A percentile compares a stretch with the other conserved stretches of the same genome.
phyloP scores from a whole-genome alignment of 352 stramenopile genomes.

The Phytopythium kandeliae region DNA sequence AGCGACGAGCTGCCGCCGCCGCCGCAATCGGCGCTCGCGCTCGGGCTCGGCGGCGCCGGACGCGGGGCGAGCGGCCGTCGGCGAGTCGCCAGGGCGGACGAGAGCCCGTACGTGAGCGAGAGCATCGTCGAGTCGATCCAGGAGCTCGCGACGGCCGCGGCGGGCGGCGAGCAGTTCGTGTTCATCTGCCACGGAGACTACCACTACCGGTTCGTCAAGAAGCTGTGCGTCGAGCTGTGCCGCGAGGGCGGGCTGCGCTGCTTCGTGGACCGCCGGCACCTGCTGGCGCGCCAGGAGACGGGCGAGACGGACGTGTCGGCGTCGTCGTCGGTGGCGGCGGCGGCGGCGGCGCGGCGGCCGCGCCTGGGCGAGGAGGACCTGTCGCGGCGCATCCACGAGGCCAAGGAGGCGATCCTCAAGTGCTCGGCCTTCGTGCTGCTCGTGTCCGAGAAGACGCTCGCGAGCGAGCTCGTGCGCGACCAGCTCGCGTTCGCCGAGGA shows the following conservation, averaged over 20 bases:
- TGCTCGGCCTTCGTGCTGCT: slow-evolving; percentile 72
- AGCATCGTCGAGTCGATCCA: slow-evolving; percentile 60
- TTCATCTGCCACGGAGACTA: slow-evolving; percentile 82
- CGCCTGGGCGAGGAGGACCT: slow-evolving; percentile 41
- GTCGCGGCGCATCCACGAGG: slow-evolving; percentile 64
- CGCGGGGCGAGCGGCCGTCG: slow-evolving; percentile 4
- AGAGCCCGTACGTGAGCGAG: slow-evolving; percentile 22
- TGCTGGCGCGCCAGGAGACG: slow-evolving; percentile 6
- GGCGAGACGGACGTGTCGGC: slow-evolving; percentile 3
- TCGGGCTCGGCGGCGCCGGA: too few species aligned
- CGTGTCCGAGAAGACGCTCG: slow-evolving; percentile 66
- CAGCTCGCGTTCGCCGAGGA: slow-evolving; percentile 81
- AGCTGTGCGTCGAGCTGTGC: slow-evolving; percentile 64
- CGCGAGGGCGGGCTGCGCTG: slow-evolving; percentile 57
- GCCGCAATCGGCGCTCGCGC: too few species aligned
- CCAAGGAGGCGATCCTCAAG: slow-evolving; percentile 80
- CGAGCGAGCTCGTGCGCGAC: slow-evolving; percentile 68
- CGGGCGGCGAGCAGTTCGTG: slow-evolving; percentile 66
- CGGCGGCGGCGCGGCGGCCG: background rate
- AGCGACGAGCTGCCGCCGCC: too few species aligned
- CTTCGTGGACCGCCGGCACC: slow-evolving; percentile 56
- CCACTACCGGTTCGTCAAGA: slow-evolving; percentile 64
- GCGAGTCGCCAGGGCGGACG: background rate
- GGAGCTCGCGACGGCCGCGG: slow-evolving; percentile 41
- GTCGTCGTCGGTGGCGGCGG: background rate